Evolutionary conservation across 2,329 filamentous ascomycete genomes (phyloP).

Genomic region (Camptophora hylomeconis): DNA sequence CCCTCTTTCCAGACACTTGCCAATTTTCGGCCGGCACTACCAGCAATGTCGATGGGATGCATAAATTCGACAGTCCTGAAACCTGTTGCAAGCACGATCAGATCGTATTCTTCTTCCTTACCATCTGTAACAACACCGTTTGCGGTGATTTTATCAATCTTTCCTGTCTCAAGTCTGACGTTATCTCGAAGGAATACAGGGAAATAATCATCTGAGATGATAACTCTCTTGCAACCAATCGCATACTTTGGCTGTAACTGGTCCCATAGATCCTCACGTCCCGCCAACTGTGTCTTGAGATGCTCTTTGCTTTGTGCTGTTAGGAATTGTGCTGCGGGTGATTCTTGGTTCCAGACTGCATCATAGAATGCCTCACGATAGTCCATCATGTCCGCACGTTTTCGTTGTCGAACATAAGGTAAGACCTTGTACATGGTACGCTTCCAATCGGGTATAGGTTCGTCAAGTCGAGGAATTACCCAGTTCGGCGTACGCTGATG

Average conservation of each 20-base stretch:
- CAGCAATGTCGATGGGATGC: constrained; percentile 41
- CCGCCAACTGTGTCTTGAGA: constrained; percentile 35
- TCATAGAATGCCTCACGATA: constrained; percentile 37
- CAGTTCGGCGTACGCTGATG: constrained; percentile 49
- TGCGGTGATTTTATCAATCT: constrained; percentile 34
- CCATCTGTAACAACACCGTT: constrained; percentile 35
- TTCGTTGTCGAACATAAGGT: constrained; percentile 37
- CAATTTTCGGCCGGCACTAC: constrained; percentile 30
- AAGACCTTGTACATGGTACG: constrained; percentile 36
- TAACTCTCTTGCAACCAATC: constrained; percentile 29
- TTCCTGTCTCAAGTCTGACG: constrained; percentile 37
- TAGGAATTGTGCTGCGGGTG: constrained; percentile 28
- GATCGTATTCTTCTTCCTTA: constrained; percentile 36
- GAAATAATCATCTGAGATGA: constrained; percentile 44
- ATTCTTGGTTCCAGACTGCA: constrained; percentile 29
- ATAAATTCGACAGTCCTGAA: constrained; percentile 48
- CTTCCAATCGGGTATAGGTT: constrained; percentile 29
- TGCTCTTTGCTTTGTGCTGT: constrained; percentile 23
- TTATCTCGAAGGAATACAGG: constrained; percentile 35
- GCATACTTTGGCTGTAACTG: constrained; percentile 41
- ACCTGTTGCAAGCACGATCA: constrained; percentile 46
- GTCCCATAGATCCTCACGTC: constrained; percentile 38
- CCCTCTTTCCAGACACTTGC: constrained; percentile 42
- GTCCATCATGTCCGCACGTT: constrained; percentile 40
- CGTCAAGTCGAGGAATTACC: constrained; percentile 42